Evolutionary conservation across 352 stramenopile species (phyloP).

Genomic region (Phytophthora pluvialis): DNA sequence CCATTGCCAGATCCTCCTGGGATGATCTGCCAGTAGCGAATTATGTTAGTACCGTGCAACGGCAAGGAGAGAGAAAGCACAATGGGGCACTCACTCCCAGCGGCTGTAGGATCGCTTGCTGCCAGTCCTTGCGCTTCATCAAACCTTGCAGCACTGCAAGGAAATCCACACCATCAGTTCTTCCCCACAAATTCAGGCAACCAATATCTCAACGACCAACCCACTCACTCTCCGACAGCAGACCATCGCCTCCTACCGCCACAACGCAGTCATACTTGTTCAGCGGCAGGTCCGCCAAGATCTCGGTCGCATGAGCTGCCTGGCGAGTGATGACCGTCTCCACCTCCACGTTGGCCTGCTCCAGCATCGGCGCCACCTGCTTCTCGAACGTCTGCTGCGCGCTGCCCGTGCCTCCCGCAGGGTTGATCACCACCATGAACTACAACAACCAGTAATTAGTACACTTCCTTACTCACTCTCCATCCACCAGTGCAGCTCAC

Average conservation of each 20-base stretch:
- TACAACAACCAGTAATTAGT: slow-evolving; percentile 26
- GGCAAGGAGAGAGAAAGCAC: background rate
- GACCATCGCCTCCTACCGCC: slow-evolving; percentile 66
- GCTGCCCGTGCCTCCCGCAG: slow-evolving; percentile 58
- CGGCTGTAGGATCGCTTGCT: slow-evolving; percentile 57
- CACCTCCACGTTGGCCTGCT: slow-evolving; percentile 62
- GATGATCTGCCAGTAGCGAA: slow-evolving; percentile 36
- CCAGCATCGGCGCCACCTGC: slow-evolving; percentile 57
- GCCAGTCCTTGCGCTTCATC: slow-evolving; percentile 68
- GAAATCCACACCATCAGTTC: slow-evolving; percentile 17
- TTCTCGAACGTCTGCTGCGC: slow-evolving; percentile 59
- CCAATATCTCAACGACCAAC: background rate
- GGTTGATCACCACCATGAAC: slow-evolving; percentile 79
- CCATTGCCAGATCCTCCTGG: slow-evolving; percentile 74
- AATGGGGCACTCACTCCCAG: slow-evolving; percentile 49
- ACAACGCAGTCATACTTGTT: slow-evolving; percentile 72
- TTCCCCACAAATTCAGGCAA: background rate
- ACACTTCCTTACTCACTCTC: background rate
- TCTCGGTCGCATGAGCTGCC: slow-evolving; percentile 64
- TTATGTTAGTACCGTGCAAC: slow-evolving; percentile 1
- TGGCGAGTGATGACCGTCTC: slow-evolving; percentile 59
- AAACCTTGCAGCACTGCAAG: slow-evolving; percentile 74
- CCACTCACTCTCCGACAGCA: slow-evolving; percentile 73
- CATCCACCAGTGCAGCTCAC: slow-evolving; percentile 2
- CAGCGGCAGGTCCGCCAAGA: slow-evolving; percentile 48